Evolutionary conservation across 2,329 filamentous ascomycete genomes (phyloP).

Genomic region (Exophiala xenobiotica): DNA sequence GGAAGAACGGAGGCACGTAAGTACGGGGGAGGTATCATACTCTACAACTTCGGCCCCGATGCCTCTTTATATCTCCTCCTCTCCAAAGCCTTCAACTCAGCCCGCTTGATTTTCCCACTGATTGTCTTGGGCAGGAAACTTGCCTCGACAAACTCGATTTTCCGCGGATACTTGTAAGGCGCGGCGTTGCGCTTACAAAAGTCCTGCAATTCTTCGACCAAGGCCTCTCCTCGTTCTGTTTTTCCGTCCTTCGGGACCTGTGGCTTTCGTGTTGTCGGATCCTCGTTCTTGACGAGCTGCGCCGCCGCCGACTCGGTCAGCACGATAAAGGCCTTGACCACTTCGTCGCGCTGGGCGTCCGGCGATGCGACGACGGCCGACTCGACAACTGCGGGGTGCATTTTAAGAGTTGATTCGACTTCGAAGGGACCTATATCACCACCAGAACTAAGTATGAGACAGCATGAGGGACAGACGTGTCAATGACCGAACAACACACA

Average conservation of each 20-base stretch:
- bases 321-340: slow-evolving; percentile 45
- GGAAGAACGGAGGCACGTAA: too few relatives aligned
- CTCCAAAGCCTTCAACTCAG: slow-evolving; percentile 40
- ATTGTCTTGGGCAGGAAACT: slow-evolving; percentile 43
- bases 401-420: slow-evolving; percentile 44
- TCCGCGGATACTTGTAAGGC: slow-evolving; percentile 44
- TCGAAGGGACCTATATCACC: slow-evolving; percentile 39
- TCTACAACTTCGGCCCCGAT: slow-evolving; percentile 20
- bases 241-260: too few relatives aligned
- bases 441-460: neutral
- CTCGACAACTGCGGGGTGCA: slow-evolving; percentile 41
- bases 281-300: too few relatives aligned
- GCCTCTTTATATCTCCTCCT: slow-evolving; percentile 30
- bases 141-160: slow-evolving; percentile 41
- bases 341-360: slow-evolving; percentile 39
- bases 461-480: neutral
- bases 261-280: too few relatives aligned
- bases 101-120: slow-evolving; percentile 39
- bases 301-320: slow-evolving; percentile 27
- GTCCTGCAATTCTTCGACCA: slow-evolving; percentile 40
- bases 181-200: slow-evolving; percentile 43
- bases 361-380: slow-evolving; percentile 43
- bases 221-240: slow-evolving; percentile 5
- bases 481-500: too few relatives aligned
- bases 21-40: too few relatives aligned